Conservation (phyloP, 176 grass and related monocot species). For the Elymus sibiricus region DNA sequence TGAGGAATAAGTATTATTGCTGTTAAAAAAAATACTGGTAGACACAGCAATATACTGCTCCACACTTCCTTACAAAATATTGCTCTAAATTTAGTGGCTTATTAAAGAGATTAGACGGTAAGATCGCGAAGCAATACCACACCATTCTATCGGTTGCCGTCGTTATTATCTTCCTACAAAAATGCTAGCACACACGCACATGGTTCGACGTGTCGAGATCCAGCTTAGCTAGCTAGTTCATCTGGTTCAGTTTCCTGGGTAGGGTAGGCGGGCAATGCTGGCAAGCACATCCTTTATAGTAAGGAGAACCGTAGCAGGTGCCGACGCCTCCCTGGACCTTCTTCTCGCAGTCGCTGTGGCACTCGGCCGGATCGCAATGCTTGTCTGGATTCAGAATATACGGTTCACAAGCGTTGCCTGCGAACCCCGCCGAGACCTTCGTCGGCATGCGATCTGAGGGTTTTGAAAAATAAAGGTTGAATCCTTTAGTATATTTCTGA, state of each 20-base stretch:
- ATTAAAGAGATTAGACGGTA: not conserved
- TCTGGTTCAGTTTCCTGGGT: not conserved
- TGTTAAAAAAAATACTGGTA: too few relatives aligned
- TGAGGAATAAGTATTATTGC: too few relatives aligned
- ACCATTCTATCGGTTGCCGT: not conserved
- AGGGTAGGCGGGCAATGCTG: conserved; percentile 3
- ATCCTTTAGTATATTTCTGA: not conserved
- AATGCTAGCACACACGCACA: not conserved
- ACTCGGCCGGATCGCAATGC: not conserved
- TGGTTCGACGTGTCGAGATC: not conserved
- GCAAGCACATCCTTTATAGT: conserved; percentile 25
- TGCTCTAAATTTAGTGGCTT: too few relatives aligned
- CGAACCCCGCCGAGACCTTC: not conserved
- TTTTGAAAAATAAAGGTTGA: not conserved
- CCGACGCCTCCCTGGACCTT: not conserved
- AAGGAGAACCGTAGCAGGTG: not conserved
- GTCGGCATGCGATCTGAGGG: not conserved
- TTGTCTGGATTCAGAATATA: not conserved
- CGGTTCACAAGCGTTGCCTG: not conserved
- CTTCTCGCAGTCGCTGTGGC: not conserved
- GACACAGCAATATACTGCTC: too few relatives aligned
- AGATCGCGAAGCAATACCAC: not conserved
- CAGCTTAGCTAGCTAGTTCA: not conserved
- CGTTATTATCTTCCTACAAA: not conserved
- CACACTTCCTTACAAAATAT: too few relatives aligned